Conservation (phyloP, 768 basidiomycete species). For the Wakefieldia striispora region DNA sequence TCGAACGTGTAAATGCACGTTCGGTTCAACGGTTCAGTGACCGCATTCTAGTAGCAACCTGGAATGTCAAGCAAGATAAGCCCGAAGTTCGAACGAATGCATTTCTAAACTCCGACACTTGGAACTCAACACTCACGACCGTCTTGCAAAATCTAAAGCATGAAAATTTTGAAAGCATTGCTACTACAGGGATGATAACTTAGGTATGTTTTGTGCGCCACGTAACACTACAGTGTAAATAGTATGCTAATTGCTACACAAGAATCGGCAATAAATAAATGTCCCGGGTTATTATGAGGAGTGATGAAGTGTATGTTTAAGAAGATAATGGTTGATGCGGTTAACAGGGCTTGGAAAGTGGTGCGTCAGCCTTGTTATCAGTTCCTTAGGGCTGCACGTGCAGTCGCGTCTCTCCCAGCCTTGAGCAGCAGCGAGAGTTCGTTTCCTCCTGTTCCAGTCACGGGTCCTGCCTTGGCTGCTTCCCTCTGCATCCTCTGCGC, state of each 20-base stretch:
- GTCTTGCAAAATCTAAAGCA: no score
- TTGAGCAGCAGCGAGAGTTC: slow-evolving; percentile 80
- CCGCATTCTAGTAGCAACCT: no score
- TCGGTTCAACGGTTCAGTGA: no score
- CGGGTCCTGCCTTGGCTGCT: slow-evolving; percentile 46
- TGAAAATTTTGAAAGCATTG: background rate
- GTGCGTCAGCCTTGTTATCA: slow-evolving; percentile 5
- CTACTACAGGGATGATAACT: slow-evolving; percentile 22
- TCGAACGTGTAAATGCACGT: no score
- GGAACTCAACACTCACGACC: no score
- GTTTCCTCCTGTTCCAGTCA: slow-evolving; percentile 89
- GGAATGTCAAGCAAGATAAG: no score
- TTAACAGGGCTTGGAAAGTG: slow-evolving; percentile 4
- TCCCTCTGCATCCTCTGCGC: slow-evolving; percentile 45
- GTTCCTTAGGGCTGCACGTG: slow-evolving; percentile 51
- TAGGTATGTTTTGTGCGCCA: slow-evolving; percentile 2
- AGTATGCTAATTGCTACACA: slow-evolving; percentile 28
- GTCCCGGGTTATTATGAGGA: background rate
- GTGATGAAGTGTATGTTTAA: no score
- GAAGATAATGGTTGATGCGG: background rate
- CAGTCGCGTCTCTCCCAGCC: slow-evolving; percentile 85
- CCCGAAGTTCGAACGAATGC: no score
- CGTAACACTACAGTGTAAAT: slow-evolving; percentile 18
- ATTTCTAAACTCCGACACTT: background rate
- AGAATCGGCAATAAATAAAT: slow-evolving; percentile 27